Base-by-base conservation (phyloP, 352 stramenopile species). In the Phytophthora fragariaefolia region DNA sequence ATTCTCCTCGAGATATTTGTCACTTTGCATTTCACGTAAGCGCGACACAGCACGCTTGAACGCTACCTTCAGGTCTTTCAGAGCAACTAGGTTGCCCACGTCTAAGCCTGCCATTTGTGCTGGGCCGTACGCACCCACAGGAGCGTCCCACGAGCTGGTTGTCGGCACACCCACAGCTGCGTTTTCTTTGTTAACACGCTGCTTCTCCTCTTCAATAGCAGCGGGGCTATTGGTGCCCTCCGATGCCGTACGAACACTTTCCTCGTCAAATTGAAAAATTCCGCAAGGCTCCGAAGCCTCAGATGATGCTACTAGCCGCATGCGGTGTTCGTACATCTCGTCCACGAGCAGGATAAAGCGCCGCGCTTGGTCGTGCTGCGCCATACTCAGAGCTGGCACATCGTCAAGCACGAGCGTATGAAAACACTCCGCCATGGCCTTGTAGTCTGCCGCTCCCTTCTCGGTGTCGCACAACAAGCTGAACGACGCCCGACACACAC, bases 341-440 rank as follows among this genome's bases (percentile, higher is more conserved):
- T 99, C 97, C 46, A 99, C 83, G 1, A 99, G 80, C 46, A 98
- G 90, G 71, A 99, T 99, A 76, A 99, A 99, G 42, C 97, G 87
- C 27, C 97, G 80, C n/a, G 94, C 89, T 68, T 91, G 79, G 71
- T 99, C 92, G 59, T 98, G 94, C 38, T 93, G 73, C 13, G 85
- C 73, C 76, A 98, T 87, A 12, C 84, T 86, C 12, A 98, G 66
- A 12, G 73, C 53, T 4, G 96, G 95, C 65, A 99, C 90, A 56
- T 90, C 63, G 27, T 95, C 76, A 4, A 99, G 64, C 58, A 98
- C 85, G 8, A 99, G 69, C 0, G 93, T 92, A 63, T 94, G 79
- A 40, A 99, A 99, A 36, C 88, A 77, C 50, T 96, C 80, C 7
- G 87, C 86, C 45, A 99, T 80, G 3, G 93, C 91, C 59, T 97